Base-by-base conservation (phyloP, 2,329 filamentous ascomycete genomes). In the Penicillium corylophilum region DNA sequence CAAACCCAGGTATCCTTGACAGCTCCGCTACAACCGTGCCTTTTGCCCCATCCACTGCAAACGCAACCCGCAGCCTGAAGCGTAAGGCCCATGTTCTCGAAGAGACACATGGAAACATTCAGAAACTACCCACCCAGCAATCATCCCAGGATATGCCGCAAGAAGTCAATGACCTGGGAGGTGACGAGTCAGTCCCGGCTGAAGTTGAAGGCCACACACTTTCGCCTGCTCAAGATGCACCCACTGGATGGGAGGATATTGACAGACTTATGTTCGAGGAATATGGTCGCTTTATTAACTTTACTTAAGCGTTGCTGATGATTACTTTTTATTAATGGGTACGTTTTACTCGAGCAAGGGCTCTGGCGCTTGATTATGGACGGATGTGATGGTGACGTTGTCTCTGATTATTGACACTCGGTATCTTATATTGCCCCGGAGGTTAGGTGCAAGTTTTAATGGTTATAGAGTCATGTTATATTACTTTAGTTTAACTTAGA, bases 281-380 rank as follows among this genome's bases (percentile, higher is more conserved):
- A 53, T 75, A 73, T 51, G 69, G 69, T 36, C 67, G 73, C 44
- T 62, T 72, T 52, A 68, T 74, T 47, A 69, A 74, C 44, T 70
- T 76, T 48, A 61, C 49, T 40, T 56, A n/a, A 44, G 16, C 10
- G 10, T 9, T 9, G 16, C 12, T 33, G 10, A 18, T 18, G 3
- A 10, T 20, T 12, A 12, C 4, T 5, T 38, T 12, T 35, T 18
- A 36, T 10, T 5, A 38, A 13, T 20, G 35, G 20, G 39, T 26
- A 13, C 6, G 9, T 24, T 16, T 41, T 9, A 6, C 18, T 4
- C 16, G 10, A 20, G 35, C 9, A 13, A 38, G 20, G 18, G 26
- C 26, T 7, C 26, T 28, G 26, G 12, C 3, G 26, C 5, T 20
- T 12, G 18, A 28, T 5, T 20, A 6, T 5, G 16, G 16, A 12